Conservation (phyloP, 495 filamentous ascomycete genomes). For the Penicillium odoratum region DNA sequence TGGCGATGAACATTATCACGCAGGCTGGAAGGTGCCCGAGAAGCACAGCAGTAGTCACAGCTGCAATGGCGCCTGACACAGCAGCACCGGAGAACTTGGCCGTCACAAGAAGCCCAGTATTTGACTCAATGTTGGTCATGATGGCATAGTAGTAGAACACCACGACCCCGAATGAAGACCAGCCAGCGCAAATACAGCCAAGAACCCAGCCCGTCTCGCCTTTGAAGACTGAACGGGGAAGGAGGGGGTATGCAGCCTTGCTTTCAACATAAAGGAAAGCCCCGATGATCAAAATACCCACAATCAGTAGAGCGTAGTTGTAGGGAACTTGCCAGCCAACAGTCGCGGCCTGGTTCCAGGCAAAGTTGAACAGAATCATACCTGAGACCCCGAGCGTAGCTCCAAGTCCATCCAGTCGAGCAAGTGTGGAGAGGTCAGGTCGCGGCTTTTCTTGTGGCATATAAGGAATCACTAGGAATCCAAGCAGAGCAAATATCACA, state of each 20-base stretch:
- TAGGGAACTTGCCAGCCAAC: conserved; percentile 59
- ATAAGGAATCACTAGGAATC: conserved; percentile 50
- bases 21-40: conserved; percentile 36
- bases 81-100: conserved; percentile 40
- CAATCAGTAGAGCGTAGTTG: conserved; percentile 53
- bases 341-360: conserved; percentile 60
- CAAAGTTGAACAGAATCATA: conserved; percentile 60
- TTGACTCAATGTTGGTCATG: conserved; percentile 32
- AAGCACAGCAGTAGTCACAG: conserved; percentile 44
- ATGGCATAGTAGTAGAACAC: conserved; percentile 49
- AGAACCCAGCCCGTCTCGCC: conserved; percentile 54
- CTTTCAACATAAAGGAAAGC: conserved; percentile 55
- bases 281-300: conserved; percentile 50
- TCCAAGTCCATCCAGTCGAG: conserved; percentile 27
- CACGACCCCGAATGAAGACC: conserved; percentile 56
- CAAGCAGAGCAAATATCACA: conserved; percentile 39
- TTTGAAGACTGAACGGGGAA: conserved; percentile 52
- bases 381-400: conserved; percentile 55
- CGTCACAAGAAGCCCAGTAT: conserved; percentile 36
- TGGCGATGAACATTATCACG: conserved; percentile 52
- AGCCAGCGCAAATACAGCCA: conserved; percentile 55
- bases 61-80: conserved; percentile 39
- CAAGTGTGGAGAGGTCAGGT: conserved; percentile 7
- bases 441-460: conserved; percentile 20
- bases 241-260: conserved; percentile 47